Percentiles rank a stretch among this genome's conserved stretches.
Evolutionary conservation across 176 grass and related monocot genomes (phyloP).

Genomic region (Oryza glaberrima): DNA sequence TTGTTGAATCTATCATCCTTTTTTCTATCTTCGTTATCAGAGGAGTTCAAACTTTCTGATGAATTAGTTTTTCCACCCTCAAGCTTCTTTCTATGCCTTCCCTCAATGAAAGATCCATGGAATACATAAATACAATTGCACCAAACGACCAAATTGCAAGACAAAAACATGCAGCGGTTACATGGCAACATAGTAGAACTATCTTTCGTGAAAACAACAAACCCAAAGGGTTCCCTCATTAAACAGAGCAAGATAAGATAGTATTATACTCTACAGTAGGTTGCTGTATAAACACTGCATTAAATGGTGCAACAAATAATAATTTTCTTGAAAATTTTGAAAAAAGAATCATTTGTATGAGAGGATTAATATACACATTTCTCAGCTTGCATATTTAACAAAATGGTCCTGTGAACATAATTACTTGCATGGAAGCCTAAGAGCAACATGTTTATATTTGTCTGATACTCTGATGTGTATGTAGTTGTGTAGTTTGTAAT

Average conservation of each 20-base stretch:
- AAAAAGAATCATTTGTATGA: neutral
- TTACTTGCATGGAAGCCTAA: neutral
- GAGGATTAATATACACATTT: neutral
- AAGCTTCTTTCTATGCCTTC: conserved; percentile 59
- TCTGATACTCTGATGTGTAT: neutral
- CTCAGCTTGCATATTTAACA: neutral
- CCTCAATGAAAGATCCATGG: conserved; percentile 48
- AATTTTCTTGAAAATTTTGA: neutral
- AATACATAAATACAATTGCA: conserved; percentile 29
- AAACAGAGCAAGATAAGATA: neutral
- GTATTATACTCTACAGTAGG: neutral
- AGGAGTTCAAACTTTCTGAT: conserved; percentile 62
- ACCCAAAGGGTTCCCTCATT: neutral
- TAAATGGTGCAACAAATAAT: neutral
- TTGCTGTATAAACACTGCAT: neutral
- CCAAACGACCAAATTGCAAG: conserved; percentile 22
- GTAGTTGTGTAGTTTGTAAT: neutral
- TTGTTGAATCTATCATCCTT: conserved; percentile 47
- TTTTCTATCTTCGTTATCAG: conserved; percentile 59
- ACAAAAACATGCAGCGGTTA: neutral
- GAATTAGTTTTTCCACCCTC: conserved; percentile 59
- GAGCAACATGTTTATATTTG: neutral
- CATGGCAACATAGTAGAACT: conserved; percentile 22
- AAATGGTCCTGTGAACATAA: neutral
- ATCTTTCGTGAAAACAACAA: neutral